A percentile compares a stretch with the other conserved stretches of the same genome.
Evolutionary conservation across 192 early-diverging fungal genomes (phyloP).

Genomic region (Entomortierella parvispora): DNA sequence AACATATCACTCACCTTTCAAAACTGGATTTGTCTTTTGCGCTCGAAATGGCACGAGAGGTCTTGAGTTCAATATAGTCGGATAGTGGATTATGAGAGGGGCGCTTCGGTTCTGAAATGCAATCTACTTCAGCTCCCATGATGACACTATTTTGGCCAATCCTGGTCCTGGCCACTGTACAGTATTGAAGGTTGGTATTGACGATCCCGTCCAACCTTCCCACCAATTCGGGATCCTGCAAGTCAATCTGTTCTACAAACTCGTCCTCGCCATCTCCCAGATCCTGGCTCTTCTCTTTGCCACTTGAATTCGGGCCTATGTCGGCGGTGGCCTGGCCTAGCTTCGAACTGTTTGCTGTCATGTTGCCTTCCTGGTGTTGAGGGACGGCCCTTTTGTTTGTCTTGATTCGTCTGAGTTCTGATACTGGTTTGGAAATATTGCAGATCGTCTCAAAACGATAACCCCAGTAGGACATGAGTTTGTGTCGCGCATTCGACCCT

Average conservation of each 20-base stretch:
- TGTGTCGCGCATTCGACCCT: slow-evolving; percentile 62
- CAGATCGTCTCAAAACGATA: slow-evolving; percentile 90
- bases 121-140: slow-evolving; percentile 95
- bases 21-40: slow-evolving; percentile 62
- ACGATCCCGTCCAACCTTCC: slow-evolving; percentile 60
- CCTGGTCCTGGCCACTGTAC: slow-evolving; percentile 83
- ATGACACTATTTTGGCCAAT: slow-evolving; percentile 76
- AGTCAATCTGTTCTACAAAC: slow-evolving; percentile 18
- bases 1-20: slow-evolving; percentile 67
- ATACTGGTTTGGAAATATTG: slow-evolving; percentile 68
- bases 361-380: neutral
- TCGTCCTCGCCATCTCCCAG: neutral
- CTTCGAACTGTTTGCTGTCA: neutral
- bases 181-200: slow-evolving; percentile 91
- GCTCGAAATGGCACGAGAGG: slow-evolving; percentile 66
- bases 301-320: neutral
- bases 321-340: neutral
- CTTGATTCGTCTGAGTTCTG: slow-evolving; percentile 32
- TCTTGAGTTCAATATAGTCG: slow-evolving; percentile 89
- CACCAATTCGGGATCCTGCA: slow-evolving; percentile 56
- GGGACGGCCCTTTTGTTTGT: slow-evolving; percentile 5
- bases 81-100: slow-evolving; percentile 59
- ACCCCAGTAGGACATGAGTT: slow-evolving; percentile 85
- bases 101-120: slow-evolving; percentile 62
- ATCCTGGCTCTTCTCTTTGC: neutral